Base-by-base conservation (phyloP, 352 stramenopile species). In the Globisporangium sylvaticum region DNA sequence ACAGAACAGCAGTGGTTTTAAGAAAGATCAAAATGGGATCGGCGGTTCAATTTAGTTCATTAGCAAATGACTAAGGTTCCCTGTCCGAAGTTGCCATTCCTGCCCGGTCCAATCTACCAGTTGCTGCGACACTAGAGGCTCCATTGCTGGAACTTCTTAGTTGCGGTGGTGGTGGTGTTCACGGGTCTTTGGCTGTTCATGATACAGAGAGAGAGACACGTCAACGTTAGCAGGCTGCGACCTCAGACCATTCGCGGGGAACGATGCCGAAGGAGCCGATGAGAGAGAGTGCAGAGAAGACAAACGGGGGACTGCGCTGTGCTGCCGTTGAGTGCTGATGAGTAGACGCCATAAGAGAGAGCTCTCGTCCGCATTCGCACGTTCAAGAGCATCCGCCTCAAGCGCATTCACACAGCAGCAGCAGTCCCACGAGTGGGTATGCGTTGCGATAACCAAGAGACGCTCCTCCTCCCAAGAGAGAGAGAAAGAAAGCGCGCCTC, bases 131-230 rank as follows among this genome's bases (percentile, higher is more conserved):
- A 48, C n/a, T 32, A 68, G 52, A 71, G 60, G 32, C 24, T 50
- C 64, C 39, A n/a, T 66, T 34, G 31, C 46, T 69, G 66, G 48
- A 57, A 62, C 58, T 54, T 64, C 69, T 81, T 89, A 92, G 84
- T 89, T 90, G 74, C 84, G 84, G 74, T 92, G 84, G 84, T 92
- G 80, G 78, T 87, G 75, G 75, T 84, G 68, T 64, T 91, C 84
- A 69, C 84, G 84, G 31, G 78, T 67, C 83, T 91, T 91, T 66
- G 75, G 73, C 83, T 91, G 69, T 20, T 82, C 37, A 70, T 24
- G 57, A 67, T 7, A 50, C 8, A 37, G 66, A 37, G 66, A 39
- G n/a, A 62, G 22, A 31, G 64, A 60, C 66, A 14, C 14, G 62
- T 34, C 58, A 56, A 55, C 39, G 58, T 67, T 57, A 66, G 62